A percentile compares a stretch with the other conserved stretches of the same genome.
Conservation (phyloP, 2,329 filamentous ascomycete genomes). For the Sclerotiophoma versabilis region DNA sequence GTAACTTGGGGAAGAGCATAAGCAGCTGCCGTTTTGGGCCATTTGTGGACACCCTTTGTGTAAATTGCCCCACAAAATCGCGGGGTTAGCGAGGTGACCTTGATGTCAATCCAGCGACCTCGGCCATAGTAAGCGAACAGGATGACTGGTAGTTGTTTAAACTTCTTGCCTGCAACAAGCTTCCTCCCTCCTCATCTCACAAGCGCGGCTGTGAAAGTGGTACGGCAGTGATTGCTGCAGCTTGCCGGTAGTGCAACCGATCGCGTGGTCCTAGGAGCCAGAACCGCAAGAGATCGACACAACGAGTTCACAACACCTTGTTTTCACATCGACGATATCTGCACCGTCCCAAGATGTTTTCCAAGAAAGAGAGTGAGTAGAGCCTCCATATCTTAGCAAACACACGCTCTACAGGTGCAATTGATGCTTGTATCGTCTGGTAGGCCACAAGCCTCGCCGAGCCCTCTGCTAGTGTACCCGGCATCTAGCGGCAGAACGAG, state of each 20-base stretch:
- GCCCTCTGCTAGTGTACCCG: not conserved
- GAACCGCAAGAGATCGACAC: constrained; percentile 13
- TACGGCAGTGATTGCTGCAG: constrained; percentile 9
- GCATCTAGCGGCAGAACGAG: not conserved
- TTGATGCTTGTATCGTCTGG: constrained; percentile 10
- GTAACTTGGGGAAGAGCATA: constrained; percentile 9
- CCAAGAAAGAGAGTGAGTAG: constrained; percentile 43
- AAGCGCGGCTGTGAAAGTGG: constrained; percentile 7
- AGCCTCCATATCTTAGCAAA: not conserved
- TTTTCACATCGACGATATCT: constrained; percentile 4
- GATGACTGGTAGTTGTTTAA: constrained; percentile 7
- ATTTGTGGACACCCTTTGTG: constrained; percentile 4
- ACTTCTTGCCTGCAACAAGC: not conserved
- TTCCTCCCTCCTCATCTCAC: constrained; percentile 9
- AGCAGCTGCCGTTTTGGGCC: constrained; percentile 26
- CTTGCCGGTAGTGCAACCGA: constrained; percentile 7
- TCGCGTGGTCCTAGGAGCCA: constrained; percentile 14
- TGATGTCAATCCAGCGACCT: constrained; percentile 24
- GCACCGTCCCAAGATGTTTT: constrained; percentile 35
- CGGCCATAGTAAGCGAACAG: constrained; percentile 22
- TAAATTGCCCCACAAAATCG: constrained; percentile 21
- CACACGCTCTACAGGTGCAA: not conserved
- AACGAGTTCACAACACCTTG: not conserved
- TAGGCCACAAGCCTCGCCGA: constrained; percentile 11
- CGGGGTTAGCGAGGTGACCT: constrained; percentile 31